Percentiles rank a stretch among this genome's conserved stretches.
Conservation (phyloP, 2,329 filamentous ascomycete species). For the Albifimbria verrucaria region DNA sequence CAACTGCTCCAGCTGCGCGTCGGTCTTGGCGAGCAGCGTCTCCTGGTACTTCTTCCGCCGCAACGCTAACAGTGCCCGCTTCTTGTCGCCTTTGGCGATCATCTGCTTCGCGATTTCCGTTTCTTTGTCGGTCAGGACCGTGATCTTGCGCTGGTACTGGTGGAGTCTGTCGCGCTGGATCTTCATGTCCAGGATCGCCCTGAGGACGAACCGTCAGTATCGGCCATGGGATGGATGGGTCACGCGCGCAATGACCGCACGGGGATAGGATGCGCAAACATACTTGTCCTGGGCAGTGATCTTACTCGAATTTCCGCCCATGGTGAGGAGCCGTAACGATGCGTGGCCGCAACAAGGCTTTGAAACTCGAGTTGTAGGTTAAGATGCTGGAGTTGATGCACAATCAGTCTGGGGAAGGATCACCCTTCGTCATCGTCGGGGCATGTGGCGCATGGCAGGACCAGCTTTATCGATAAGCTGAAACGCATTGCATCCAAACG, state of each 20-base stretch:
- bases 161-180: constrained; percentile 95
- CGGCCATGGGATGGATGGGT: constrained; percentile 5
- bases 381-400: no score
- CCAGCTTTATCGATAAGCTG: constrained; percentile 22
- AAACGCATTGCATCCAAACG: constrained; percentile 2
- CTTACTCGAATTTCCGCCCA: constrained; percentile 56
- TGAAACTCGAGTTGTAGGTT: neutral
- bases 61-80: constrained; percentile 79
- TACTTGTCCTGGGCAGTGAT: constrained; percentile 81
- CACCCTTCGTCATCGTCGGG: constrained; percentile 20
- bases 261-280: constrained; percentile 22
- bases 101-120: constrained; percentile 82
- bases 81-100: constrained; percentile 74
- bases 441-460: constrained; percentile 9
- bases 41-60: constrained; percentile 97
- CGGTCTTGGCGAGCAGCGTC: constrained; percentile 81
- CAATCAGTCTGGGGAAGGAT: constrained; percentile 10
- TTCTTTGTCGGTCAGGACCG: constrained; percentile 79
- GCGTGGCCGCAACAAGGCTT: no score
- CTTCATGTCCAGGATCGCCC: constrained; percentile 96
- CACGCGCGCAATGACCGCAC: constrained; percentile 11
- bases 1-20: constrained; percentile 88
- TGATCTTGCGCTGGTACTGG: constrained; percentile 91
- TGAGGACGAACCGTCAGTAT: constrained; percentile 31
- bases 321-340: constrained; percentile 30